Percentiles rank a stretch among this genome's conserved stretches.
Evolutionary conservation across 495 filamentous ascomycete species (phyloP).

Genomic region (Annulohypoxylon stygium): DNA sequence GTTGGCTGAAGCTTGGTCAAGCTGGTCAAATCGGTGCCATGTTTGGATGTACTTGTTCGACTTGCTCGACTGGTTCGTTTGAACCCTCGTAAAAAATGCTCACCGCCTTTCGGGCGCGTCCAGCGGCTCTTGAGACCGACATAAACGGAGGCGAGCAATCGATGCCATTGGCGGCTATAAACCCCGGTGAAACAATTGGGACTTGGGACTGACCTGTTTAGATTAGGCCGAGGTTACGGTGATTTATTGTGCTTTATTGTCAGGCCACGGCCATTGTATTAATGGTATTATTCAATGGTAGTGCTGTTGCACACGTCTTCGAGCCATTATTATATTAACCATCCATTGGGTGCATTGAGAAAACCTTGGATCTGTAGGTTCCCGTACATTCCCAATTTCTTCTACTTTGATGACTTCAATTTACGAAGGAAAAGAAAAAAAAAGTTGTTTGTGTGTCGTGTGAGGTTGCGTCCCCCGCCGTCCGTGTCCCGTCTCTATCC

Average conservation of each 20-base stretch:
- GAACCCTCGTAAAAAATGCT: constrained; percentile 18
- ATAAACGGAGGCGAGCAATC: constrained; percentile 16
- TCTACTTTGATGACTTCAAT: neutral
- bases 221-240: constrained; percentile 1
- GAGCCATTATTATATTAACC: constrained; percentile 27
- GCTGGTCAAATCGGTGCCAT: neutral
- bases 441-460: constrained; percentile 25
- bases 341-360: constrained; percentile 31
- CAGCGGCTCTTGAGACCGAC: constrained; percentile 38
- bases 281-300: neutral
- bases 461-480: constrained; percentile 28
- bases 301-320: constrained; percentile 24
- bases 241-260: neutral
- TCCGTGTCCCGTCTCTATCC: constrained; percentile 31
- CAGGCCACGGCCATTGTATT: neutral
- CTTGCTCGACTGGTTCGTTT: neutral
- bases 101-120: constrained; percentile 45
- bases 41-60: neutral
- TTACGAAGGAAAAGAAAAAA: constrained; percentile 4
- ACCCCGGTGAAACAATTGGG: constrained; percentile 15
- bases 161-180: constrained; percentile 38
- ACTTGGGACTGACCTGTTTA: constrained; percentile 6
- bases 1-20: neutral
- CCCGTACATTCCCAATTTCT: neutral
- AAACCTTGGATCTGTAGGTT: constrained; percentile 4